Conservation (phyloP, 257 asterid genomes). For the Verbascum thapsus region DNA sequence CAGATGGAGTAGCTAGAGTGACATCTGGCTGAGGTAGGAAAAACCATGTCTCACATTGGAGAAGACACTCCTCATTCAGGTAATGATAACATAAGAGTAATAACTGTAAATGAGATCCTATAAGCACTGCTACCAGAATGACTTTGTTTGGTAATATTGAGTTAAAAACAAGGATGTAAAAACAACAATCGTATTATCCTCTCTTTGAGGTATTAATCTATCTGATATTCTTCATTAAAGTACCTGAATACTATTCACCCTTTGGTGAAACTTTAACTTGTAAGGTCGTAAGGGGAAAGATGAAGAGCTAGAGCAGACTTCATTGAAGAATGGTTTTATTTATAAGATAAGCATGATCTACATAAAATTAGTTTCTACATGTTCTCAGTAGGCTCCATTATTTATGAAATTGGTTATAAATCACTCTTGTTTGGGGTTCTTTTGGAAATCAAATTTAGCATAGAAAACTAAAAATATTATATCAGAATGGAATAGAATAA, state of each 20-base stretch:
- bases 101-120: conserved; percentile 9
- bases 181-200: conserved; percentile 12
- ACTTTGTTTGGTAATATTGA: neutral
- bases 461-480: conserved; percentile 6
- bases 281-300: conserved; percentile 11
- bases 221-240: conserved; percentile 13
- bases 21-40: no score
- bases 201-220: conserved; percentile 17
- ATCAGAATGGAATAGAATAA: conserved; percentile 4
- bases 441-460: conserved; percentile 4
- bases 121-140: conserved; percentile 10
- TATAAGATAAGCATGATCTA: conserved; percentile 12
- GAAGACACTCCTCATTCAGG: no score
- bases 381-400: conserved; percentile 9
- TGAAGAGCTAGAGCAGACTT: conserved; percentile 23
- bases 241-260: conserved; percentile 14
- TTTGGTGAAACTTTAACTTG: conserved; percentile 4
- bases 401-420: conserved; percentile 12
- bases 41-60: no score
- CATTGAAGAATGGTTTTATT: conserved; percentile 1
- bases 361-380: neutral
- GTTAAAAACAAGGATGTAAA: conserved; percentile 4
- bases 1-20: no score
- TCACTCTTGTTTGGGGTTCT: neutral
- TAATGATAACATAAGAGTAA: no score